phyloP scores from a whole-genome alignment of 139 green algal genomes.

The Picochlorum sp. region DNA sequence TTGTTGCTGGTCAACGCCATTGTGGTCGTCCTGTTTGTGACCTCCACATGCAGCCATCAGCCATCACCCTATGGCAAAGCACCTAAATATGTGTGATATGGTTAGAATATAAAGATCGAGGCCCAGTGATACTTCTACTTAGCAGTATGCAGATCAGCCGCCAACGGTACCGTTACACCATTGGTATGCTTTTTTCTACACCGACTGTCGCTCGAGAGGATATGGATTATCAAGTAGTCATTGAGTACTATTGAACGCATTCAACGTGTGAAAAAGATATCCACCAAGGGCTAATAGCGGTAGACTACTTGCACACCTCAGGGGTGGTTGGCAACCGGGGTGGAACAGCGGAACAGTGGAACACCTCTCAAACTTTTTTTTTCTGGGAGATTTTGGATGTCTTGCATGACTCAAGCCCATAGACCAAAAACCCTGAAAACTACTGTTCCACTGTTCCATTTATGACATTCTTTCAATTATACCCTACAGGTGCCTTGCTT shows the following conservation, averaged over 20 bases:
- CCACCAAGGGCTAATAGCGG: conserved; percentile 2
- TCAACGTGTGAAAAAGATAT: conserved; percentile 2
- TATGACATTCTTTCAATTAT: conserved; percentile 9
- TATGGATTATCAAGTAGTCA: conserved; percentile 3
- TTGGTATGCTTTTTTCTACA: conserved; percentile 6
- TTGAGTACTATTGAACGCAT: conserved; percentile 2
- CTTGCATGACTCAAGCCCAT: conserved; percentile 5
- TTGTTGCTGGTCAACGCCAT: conserved; percentile 4
- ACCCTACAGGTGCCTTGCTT: neutral
- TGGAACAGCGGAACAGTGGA: conserved; percentile 5
- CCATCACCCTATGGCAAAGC: neutral
- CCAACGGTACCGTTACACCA: conserved; percentile 4
- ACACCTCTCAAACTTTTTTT: conserved; percentile 5
- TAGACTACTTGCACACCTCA: neutral
- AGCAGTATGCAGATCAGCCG: conserved; percentile 5
- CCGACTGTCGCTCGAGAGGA: conserved; percentile 4
- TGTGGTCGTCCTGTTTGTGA: conserved; percentile 2
- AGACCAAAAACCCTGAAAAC: neutral
- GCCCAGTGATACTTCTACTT: conserved; percentile 6
- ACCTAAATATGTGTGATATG: conserved; percentile 1
- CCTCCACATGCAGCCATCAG: conserved; percentile 3
- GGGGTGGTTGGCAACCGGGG: neutral
- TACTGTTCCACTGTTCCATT: conserved; percentile 7
- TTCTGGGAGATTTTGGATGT: conserved; percentile 6
- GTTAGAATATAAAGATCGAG: conserved; percentile 1